Base-by-base conservation (phyloP, 768 basidiomycete species). In the Rhizopogon sp. region DNA sequence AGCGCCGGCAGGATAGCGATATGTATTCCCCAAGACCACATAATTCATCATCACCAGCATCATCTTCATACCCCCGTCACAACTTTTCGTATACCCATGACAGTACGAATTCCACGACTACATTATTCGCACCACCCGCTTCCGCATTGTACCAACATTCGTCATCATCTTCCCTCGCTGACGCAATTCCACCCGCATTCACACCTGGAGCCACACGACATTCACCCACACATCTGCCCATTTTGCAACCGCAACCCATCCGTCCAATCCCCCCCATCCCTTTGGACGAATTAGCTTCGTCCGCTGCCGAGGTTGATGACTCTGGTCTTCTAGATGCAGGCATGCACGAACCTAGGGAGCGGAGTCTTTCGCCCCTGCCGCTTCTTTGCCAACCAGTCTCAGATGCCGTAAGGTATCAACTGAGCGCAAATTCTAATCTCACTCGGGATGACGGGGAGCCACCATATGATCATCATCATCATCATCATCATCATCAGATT, bases 331-430 rank as follows among this genome's bases (percentile, higher is more conserved):
- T 25, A 7, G 37, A 50, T 13, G 39, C 25, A 51, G 17, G 43
- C 10, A 54, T 44, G 13, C 51, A 39, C 42, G 54, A 56, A 20
- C 43, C 46, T 16, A 55, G 54, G 2, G 51, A 45, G 13, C 58
- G 43, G 51, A 58, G 46, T 33, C 56, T 67, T 14, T 70, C 69
- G 0, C 67, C 68, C 9, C 63, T 70, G 8, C 69, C 68, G 5
- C 47, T 70, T 53, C 70, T 70, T 42, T 70, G 68, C 42, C 68
- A 70, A 53, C 68, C 68, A 3, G 70, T 70, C 3, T 71, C 70
- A 20, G 68, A 70, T 45, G 61, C 60, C 8, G 39, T 70, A 45
- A 52, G 68, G 52, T 72, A 70, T 54, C 70, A 66, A 20, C 43
- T 70, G 51, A 64, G 47, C 47, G 20, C 33, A 37, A 37, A 37